These are phyloP conservation scores for Rhizophlyctis rosea DNA, from an alignment of 192 early-diverging fungal genomes.

Conservation along the genomic window DNA sequence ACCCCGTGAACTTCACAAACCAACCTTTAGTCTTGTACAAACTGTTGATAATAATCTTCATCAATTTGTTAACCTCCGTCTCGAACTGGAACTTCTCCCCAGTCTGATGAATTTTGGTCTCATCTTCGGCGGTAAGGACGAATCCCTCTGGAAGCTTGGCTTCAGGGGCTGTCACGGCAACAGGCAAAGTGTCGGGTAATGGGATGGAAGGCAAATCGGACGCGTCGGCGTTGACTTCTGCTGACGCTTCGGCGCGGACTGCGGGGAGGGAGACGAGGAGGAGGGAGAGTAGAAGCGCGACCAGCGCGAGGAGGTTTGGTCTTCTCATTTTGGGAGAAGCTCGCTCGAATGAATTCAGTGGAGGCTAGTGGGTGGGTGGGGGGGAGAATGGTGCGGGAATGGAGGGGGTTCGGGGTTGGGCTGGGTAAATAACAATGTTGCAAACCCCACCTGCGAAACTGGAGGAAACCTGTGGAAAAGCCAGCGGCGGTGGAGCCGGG, in stretches of 20 bases:
- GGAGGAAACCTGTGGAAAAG: too few relatives aligned
- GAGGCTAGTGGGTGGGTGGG: too few relatives aligned
- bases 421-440: too few relatives aligned
- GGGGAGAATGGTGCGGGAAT: too few relatives aligned
- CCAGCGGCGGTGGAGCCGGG: too few relatives aligned
- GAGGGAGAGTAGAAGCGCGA: not conserved
- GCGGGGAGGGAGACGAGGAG: not conserved
- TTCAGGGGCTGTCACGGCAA: not conserved
- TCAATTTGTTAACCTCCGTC: conserved; percentile 86
- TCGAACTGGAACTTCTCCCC: conserved; percentile 71
- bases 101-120: conserved; percentile 8
- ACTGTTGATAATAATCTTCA: conserved; percentile 94
- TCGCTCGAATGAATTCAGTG: too few relatives aligned
- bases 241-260: not conserved
- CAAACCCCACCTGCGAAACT: too few relatives aligned
- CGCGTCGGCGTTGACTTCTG: not conserved
- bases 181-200: not conserved
- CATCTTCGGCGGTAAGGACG: not conserved
- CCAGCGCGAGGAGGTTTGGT: not conserved
- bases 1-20: not conserved
- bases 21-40: conserved; percentile 81
- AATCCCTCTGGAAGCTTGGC: not conserved
- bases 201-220: not conserved
- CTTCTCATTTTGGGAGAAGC: not conserved
- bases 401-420: too few relatives aligned